phyloP scores from a whole-genome alignment of 768 basidiomycete species.

The Rhizopogon sp. region DNA sequence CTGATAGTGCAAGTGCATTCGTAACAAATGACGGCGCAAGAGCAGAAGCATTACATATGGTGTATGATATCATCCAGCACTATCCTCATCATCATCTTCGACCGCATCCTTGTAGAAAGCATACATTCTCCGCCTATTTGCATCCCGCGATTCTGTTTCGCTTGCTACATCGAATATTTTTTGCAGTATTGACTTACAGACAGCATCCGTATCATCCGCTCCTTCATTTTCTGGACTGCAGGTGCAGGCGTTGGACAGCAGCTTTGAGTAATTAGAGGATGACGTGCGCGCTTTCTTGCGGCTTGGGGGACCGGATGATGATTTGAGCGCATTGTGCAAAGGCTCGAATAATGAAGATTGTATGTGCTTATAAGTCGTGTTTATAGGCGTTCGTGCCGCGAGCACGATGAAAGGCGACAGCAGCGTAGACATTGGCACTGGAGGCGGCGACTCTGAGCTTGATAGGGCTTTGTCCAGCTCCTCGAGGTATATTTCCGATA shows the following conservation, averaged over 20 bases:
- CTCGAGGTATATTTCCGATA: constrained; percentile 85
- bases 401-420: constrained; percentile 69
- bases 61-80: constrained; percentile 10
- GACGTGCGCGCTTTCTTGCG: constrained; percentile 45
- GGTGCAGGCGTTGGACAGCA: constrained; percentile 53
- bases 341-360: constrained; percentile 66
- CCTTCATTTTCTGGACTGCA: constrained; percentile 36
- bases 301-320: constrained; percentile 30
- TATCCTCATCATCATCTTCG: constrained; percentile 43
- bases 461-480: constrained; percentile 73
- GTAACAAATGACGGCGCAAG: not conserved
- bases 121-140: constrained; percentile 82
- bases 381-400: constrained; percentile 61
- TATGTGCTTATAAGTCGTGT: constrained; percentile 68
- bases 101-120: constrained; percentile 66
- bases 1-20: not conserved
- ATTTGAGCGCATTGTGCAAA: constrained; percentile 49
- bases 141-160: constrained; percentile 65
- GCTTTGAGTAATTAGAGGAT: constrained; percentile 32
- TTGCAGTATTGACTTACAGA: constrained; percentile 55
- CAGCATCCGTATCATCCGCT: constrained; percentile 23
- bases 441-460: constrained; percentile 20
- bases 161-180: constrained; percentile 73
- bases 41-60: not conserved
- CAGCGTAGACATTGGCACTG: constrained; percentile 49